Percentiles rank a stretch among this genome's conserved stretches.
Conservation (phyloP, 1,284 basidiomycete species). For the Ustilago crameri region DNA sequence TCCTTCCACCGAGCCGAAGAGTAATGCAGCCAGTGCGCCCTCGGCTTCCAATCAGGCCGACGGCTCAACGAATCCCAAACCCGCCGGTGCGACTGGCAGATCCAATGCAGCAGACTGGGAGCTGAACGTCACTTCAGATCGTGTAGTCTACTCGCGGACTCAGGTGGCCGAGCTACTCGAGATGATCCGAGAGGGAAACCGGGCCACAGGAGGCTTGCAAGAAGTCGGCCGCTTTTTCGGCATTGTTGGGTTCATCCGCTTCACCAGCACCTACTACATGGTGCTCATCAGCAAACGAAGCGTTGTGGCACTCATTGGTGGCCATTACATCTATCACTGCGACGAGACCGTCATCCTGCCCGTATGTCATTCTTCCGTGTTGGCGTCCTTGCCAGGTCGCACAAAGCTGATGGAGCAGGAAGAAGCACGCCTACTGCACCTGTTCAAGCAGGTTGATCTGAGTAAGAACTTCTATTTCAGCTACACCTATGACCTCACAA, state of each 20-base stretch:
- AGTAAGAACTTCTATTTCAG: conserved; percentile 99
- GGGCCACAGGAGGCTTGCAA: conserved; percentile 84
- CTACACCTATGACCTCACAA: conserved; percentile 95
- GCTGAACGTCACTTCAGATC: conserved; percentile 61
- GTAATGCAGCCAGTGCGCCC: conserved; percentile 1
- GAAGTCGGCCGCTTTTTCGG: conserved; percentile 73
- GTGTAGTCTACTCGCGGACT: conserved; percentile 79
- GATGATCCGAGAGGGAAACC: conserved; percentile 95
- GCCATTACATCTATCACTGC: conserved; percentile 97
- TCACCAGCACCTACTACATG: conserved; percentile 68
- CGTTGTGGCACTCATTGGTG: conserved; percentile 91
- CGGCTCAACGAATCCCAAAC: not conserved
- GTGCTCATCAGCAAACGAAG: conserved; percentile 84
- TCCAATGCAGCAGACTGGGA: conserved; percentile 43
- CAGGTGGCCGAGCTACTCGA: conserved; percentile 90
- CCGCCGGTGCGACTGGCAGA: not conserved
- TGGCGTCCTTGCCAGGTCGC: conserved; percentile 53
- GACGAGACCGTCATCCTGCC: conserved; percentile 89
- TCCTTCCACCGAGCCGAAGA: conserved; percentile 4
- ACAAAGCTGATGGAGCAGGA: conserved; percentile 63
- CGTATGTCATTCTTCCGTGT: conserved; percentile 57
- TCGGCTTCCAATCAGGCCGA: conserved; percentile 8
- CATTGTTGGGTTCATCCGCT: conserved; percentile 73
- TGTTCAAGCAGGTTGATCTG: conserved; percentile 98
- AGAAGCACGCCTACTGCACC: conserved; percentile 75